Evolutionary conservation across 2,329 filamentous ascomycete genomes (phyloP), one percentile per base, ranked within the genome.

Genomic region (Leptosphaerulina australis): DNA sequence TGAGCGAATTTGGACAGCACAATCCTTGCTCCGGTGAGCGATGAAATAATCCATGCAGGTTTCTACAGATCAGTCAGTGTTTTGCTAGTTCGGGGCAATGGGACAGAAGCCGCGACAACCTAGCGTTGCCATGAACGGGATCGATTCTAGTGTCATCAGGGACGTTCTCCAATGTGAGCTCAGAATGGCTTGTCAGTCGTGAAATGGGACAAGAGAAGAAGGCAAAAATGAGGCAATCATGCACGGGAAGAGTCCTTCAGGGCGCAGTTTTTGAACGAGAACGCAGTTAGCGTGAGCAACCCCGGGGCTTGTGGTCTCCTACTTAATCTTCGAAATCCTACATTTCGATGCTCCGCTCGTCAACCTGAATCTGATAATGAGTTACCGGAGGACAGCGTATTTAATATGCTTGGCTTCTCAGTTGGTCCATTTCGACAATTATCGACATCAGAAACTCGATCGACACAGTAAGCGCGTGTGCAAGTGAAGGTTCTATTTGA

Each of bases 251-350:
- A 47, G 55, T 55, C 53, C 51, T 58, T 48, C 48, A 45, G 31
- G n/a, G 9, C 50, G 25, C 25, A 24, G 33, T 31, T 34, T 44
- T 29, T 38, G 38, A 35, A 31, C 39, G 33, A 31, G 31, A 14
- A 37, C 28, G 28, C 39, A 7, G 12, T 39, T 58, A 56, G 53
- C 51, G 45, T 38, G 43, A 36, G 50, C 50, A 57, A 52, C 31
- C 33, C 53, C 38, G 36, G n/a, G 20, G 41, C 45, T 39, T 21
- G 15, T 44, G 30, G 38, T 45, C 43, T 39, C 41, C 57, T 64
- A 64, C 55, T 63, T 64, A 63, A 64, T 20, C 48, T 38, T 48
- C 49, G 33, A 22, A 36, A n/a, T 45, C 50, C 59, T 57, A 52
- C 56, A 43, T 34, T 39, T 47, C 33, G 34, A 21, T 28, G 24